Base-by-base conservation (phyloP, 345 rosid genomes). In the Eucalyptus pauciflora region DNA sequence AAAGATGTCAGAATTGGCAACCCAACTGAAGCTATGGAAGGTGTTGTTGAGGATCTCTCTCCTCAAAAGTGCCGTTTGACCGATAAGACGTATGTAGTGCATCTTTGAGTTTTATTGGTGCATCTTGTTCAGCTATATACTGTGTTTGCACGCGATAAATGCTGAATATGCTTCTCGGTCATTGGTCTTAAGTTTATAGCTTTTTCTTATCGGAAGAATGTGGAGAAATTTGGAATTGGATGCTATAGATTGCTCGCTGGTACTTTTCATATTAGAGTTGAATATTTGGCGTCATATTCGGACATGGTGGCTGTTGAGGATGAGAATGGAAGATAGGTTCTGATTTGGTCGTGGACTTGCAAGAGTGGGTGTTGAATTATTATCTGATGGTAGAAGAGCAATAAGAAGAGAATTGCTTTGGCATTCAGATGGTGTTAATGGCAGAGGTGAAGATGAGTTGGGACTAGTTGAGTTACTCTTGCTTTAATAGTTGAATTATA, bases 1-100 rank as follows among this genome's bases (percentile, higher is more conserved):
- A 93, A 90, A 89, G 95, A 92, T 83, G 94, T 97, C 89, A 93
- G 94, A 88, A 94, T 97, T 89, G 98, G 98, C 67, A 92, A 88
- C 51, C 98, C 99, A 41, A 91, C 94, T 6, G 76, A 94, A 86
- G n/a, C 91, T 13, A 76, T 86, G 43, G 83, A 90, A 81, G 92
- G 89, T 62, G 87, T 92, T 50, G 64, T 64, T 24, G 95, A 94
- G 67, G 56, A 81, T 50, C 90, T 96, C 58, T 91, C 85, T 90
- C 99, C 99, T 18, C 99, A 96, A 88, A 92, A 90, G 92, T 96
- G 99, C 89, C 98, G 98, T 56, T 91, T 97, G 91, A 93, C 97
- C 25, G 99, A 96, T 62, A 91, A 90, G 91, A 97, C 99, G 98
- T 96, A 93, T 88, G 93, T 90, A 11, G 85, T 37, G 85, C 85